Percentiles rank a stretch among this genome's conserved stretches.
Evolutionary conservation across 2,329 filamentous ascomycete genomes (phyloP).

Genomic region (Claviceps quebecensis): DNA sequence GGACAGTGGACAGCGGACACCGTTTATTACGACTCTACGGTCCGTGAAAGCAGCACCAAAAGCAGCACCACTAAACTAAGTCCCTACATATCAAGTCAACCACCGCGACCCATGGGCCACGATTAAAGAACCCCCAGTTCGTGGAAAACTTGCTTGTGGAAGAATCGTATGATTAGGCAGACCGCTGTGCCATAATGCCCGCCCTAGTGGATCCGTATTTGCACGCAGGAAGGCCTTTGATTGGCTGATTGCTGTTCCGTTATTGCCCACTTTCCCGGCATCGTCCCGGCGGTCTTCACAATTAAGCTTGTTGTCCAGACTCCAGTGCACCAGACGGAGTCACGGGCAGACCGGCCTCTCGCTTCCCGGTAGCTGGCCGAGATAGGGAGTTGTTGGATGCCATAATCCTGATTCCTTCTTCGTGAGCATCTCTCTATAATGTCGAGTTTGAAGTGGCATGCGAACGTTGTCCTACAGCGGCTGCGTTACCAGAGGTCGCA

Average conservation of each 20-base stretch:
- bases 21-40: conserved; percentile 2
- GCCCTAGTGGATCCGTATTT: conserved; percentile 1
- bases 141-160: conserved; percentile 6
- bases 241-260: background rate
- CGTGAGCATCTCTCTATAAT: too few species aligned
- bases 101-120: background rate
- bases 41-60: background rate
- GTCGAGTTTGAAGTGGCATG: too few species aligned
- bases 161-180: conserved; percentile 7
- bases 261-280: background rate
- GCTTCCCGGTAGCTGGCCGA: too few species aligned
- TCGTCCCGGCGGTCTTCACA: background rate
- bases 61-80: background rate
- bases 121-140: conserved; percentile 1
- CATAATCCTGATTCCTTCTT: too few species aligned
- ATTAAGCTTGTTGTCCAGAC: too few species aligned
- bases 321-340: background rate
- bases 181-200: conserved; percentile 1
- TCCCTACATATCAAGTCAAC: background rate
- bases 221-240: background rate
- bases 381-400: too few species aligned
- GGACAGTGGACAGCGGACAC: background rate
- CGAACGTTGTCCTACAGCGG: too few species aligned
- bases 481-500: too few species aligned
- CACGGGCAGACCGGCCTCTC: too few species aligned